These are phyloP conservation scores for Rutstroemia sp. DNA, from an alignment of 2,329 filamentous ascomycete genomes.

Conservation along the genomic window DNA sequence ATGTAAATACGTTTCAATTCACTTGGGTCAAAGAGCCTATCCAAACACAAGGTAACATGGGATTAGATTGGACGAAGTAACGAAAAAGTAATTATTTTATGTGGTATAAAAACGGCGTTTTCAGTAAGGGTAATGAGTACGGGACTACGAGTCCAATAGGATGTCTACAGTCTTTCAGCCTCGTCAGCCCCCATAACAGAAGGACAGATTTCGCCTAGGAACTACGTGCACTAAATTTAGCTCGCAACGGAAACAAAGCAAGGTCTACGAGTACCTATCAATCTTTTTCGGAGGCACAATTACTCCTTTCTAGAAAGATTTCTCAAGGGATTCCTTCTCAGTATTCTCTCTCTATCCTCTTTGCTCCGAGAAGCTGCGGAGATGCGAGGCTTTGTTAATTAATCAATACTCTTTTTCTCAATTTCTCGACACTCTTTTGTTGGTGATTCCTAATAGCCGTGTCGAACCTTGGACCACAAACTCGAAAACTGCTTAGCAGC, in stretches of 20 bases:
- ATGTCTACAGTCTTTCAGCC: neutral
- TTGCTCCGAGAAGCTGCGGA: conserved; percentile 17
- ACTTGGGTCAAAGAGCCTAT: neutral
- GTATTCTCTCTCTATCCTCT: neutral
- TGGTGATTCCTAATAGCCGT: conserved; percentile 1
- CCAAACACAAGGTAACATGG: too few species aligned
- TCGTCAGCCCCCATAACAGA: conserved; percentile 4
- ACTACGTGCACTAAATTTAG: conserved; percentile 7
- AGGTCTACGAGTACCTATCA: conserved; percentile 6
- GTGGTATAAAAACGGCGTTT: too few species aligned
- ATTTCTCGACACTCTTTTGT: conserved; percentile 5
- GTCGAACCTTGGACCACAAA: conserved; percentile 5
- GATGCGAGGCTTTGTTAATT: conserved; percentile 24
- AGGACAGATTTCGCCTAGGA: conserved; percentile 10
- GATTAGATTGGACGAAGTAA: too few species aligned
- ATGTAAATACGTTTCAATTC: neutral
- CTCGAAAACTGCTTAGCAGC: neutral
- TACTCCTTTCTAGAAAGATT: conserved; percentile 5
- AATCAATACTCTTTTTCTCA: conserved; percentile 3
- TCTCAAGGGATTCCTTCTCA: conserved; percentile 8
- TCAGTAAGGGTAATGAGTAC: too few species aligned
- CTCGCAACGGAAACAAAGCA: conserved; percentile 7
- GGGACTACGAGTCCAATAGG: neutral
- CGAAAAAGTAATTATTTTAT: too few species aligned
- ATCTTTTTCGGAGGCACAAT: neutral